Evolutionary conservation across 2,329 filamentous ascomycete species (phyloP), one percentile per base, ranked within the genome.

Genomic region (Fusarium mangiferae): DNA sequence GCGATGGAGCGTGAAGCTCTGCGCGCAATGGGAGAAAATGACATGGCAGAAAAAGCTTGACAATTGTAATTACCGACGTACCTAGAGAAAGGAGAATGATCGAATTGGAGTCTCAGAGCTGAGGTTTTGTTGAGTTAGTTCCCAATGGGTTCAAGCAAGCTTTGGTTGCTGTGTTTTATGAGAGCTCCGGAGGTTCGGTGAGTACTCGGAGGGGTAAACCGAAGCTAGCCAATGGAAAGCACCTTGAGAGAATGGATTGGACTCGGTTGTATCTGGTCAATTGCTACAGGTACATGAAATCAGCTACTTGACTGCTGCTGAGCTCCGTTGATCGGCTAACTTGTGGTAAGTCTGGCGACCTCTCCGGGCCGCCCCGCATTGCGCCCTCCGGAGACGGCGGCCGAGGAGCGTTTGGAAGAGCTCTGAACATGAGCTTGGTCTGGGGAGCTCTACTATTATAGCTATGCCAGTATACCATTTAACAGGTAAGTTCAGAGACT

Each of bases 321-420:
- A 42, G 74, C 74, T 76, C 74, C 74, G 74, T 77, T 73, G 66
- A 76, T 75, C 74, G 74, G 74, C 74, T 73, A 67, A 67, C 64
- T 66, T 36, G 39, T 49, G 57, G 49, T 44, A 46, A 44, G 36
- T 45, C 64, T 61, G 70, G 45, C 49, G 56, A 60, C 57, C 54
- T 35, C 22, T 41, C 42, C 28, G 15, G 57, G n/a, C 44, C 44
- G 59, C 73, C 72, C 73, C 73, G 69, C 73, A 72, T 33, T 66
- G 49, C 62, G 56, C 66, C 66, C 72, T 75, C 73, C 73, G 69
- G 69, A 64, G 39, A 68, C 72, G 62, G 72, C 63, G 55, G n/a
- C 60, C 39, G 46, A 33, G 22, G 38, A 56, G 33, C 48, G 46
- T 22, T 12, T 39, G 20, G 49, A 28, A 35, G 33, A n/a, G 20